These are phyloP conservation scores for Neurospora pannonica DNA, from an alignment of 495 filamentous ascomycete genomes.

Conservation along the genomic window DNA sequence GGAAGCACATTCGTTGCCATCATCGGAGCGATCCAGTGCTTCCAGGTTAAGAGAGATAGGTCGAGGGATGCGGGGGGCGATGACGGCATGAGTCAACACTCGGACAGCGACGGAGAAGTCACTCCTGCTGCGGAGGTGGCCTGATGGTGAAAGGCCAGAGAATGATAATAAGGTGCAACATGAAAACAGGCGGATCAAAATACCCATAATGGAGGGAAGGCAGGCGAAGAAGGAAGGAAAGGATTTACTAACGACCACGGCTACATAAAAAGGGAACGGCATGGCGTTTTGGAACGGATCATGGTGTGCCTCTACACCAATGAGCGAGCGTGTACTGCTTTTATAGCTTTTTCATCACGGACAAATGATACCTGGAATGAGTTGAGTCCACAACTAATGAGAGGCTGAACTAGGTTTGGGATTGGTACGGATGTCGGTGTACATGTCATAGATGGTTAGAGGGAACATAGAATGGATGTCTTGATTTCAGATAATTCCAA, in stretches of 20 bases:
- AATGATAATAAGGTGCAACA: not conserved
- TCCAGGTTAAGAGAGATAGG: conserved; percentile 46
- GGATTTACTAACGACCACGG: not conserved
- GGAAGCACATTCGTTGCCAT: conserved; percentile 60
- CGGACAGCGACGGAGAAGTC: not conserved
- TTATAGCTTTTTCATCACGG: not conserved
- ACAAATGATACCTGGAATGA: not conserved
- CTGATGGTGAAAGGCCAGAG: not conserved
- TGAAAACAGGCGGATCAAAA: not conserved
- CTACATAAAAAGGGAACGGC: not conserved
- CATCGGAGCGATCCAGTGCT: conserved; percentile 58
- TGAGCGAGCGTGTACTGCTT: not conserved
- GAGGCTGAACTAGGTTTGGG: not conserved
- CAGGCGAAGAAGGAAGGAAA: not conserved
- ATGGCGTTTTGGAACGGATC: not conserved
- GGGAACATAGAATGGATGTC: not conserved
- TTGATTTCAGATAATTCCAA: not conserved
- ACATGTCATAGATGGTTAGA: not conserved
- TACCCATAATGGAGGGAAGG: not conserved
- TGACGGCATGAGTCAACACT: not conserved
- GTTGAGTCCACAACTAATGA: not conserved
- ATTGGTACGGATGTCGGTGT: not conserved
- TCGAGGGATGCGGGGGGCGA: not conserved
- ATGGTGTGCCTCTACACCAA: not conserved
- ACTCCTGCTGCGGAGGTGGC: not conserved